Percentiles rank a stretch among this genome's conserved stretches.
These are phyloP conservation scores for Plasmodium falciparum DNA, from an alignment of 169 alveolate genomes.

Conservation along the genomic window DNA sequence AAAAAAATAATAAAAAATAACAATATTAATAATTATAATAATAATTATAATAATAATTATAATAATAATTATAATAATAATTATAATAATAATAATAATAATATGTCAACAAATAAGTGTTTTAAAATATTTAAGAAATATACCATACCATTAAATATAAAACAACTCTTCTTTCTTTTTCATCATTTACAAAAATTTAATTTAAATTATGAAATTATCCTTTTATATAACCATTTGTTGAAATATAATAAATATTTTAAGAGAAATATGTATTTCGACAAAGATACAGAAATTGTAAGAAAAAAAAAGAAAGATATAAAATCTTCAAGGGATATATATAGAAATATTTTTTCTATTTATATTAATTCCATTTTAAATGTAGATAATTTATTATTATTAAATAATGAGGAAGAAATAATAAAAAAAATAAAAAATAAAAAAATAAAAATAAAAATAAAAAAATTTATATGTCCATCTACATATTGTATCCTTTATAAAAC, in stretches of 20 bases:
- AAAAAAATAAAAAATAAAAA: background rate
- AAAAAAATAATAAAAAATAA: too few relatives aligned
- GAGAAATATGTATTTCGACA: background rate
- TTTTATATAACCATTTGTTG: conserved; percentile 14
- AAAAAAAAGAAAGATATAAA: background rate
- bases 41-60: too few relatives aligned
- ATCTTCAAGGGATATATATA: conserved; percentile 7
- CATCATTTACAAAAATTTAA: conserved; percentile 30
- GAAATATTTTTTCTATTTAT: conserved; percentile 29
- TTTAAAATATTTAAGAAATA: conserved; percentile 35
- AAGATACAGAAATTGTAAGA: background rate
- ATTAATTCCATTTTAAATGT: conserved; percentile 18
- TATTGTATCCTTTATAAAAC: conserved; percentile 17
- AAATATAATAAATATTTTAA: background rate
- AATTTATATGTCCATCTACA: too few relatives aligned
- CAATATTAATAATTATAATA: too few relatives aligned
- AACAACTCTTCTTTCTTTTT: conserved; percentile 66
- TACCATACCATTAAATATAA: conserved; percentile 39
- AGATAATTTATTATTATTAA: background rate
- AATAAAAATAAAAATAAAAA: background rate
- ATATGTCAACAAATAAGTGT: too few relatives aligned
- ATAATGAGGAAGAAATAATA: background rate
- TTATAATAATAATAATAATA: too few relatives aligned
- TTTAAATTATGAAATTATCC: conserved; percentile 33
- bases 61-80: too few relatives aligned